phyloP scores from a whole-genome alignment of 2,329 filamentous ascomycete species.

The Cadophora sp. region DNA sequence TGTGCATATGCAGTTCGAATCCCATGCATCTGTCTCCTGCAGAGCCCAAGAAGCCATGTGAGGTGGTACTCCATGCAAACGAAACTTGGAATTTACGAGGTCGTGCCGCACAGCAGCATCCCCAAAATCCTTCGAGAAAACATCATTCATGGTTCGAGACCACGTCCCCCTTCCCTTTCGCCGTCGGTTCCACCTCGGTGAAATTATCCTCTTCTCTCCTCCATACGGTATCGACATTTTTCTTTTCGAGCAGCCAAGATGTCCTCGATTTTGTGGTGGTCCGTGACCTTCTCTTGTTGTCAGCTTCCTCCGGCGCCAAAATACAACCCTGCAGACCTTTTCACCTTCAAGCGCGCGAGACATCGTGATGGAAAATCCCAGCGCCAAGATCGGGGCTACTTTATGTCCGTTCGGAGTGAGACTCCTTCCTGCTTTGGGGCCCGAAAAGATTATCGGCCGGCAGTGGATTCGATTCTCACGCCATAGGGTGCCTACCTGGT shows the following conservation, averaged over 20 bases:
- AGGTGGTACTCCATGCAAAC: too few species aligned
- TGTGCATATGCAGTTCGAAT: neutral
- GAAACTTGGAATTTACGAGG: slow-evolving; percentile 9
- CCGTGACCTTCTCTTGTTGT: neutral
- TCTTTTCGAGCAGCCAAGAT: slow-evolving; percentile 5
- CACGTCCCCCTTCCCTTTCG: neutral
- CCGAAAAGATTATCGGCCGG: slow-evolving; percentile 7
- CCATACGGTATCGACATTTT: neutral
- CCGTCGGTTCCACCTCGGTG: neutral
- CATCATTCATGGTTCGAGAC: slow-evolving; percentile 7
- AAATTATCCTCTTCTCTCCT: neutral
- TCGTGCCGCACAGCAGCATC: slow-evolving; percentile 6
- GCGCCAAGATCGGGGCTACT: neutral
- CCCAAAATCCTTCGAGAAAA: slow-evolving; percentile 9
- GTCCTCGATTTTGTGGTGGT: neutral
- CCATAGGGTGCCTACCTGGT: too few species aligned
- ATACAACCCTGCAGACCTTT: neutral
- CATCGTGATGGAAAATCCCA: neutral
- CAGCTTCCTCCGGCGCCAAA: neutral
- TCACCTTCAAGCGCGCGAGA: neutral
- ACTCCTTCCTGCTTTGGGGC: neutral
- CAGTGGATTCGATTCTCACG: slow-evolving; percentile 7
- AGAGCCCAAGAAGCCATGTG: neutral
- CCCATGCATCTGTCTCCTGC: neutral
- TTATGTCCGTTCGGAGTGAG: neutral